Conservation (phyloP, 2,329 filamentous ascomycete genomes). For the Aspergillus sp. region DNA sequence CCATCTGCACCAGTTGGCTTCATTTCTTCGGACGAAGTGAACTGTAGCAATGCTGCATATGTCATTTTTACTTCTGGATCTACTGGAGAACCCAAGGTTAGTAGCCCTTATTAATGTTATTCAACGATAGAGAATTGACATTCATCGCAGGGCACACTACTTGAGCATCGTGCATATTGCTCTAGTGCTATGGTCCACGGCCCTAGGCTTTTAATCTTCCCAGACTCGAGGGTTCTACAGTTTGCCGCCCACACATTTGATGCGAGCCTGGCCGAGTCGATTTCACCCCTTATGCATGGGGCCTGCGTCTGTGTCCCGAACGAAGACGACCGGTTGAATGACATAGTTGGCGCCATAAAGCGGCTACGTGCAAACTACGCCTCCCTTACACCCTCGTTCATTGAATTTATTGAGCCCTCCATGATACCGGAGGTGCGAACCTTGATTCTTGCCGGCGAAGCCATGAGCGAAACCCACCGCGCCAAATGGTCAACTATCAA, state of each 20-base stretch:
- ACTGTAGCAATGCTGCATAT: conserved; percentile 45
- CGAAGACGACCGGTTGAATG: conserved; percentile 47
- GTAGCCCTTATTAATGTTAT: conserved; percentile 5
- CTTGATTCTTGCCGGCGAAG: conserved; percentile 50
- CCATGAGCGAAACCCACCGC: conserved; percentile 47
- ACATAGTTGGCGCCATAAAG: conserved; percentile 52
- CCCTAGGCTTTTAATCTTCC: conserved; percentile 48
- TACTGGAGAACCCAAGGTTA: conserved; percentile 54
- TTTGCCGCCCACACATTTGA: conserved; percentile 58
- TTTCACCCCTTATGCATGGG: conserved; percentile 56
- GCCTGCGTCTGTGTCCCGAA: conserved; percentile 61
- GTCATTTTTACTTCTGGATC: conserved; percentile 61
- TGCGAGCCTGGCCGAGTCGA: conserved; percentile 54
- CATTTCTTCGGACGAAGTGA: conserved; percentile 25
- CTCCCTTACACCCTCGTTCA: conserved; percentile 61
- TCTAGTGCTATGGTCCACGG: conserved; percentile 57
- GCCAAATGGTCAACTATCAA: conserved; percentile 36
- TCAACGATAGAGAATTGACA: background rate
- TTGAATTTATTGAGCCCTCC: conserved; percentile 46
- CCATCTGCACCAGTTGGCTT: conserved; percentile 14
- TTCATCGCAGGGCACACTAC: conserved; percentile 53
- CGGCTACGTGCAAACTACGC: conserved; percentile 54
- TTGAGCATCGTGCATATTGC: conserved; percentile 61
- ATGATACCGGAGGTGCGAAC: conserved; percentile 45
- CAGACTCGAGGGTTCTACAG: conserved; percentile 57